Evolutionary conservation across 2,329 filamentous ascomycete species (phyloP).

Genomic region (Fusarium hostae): DNA sequence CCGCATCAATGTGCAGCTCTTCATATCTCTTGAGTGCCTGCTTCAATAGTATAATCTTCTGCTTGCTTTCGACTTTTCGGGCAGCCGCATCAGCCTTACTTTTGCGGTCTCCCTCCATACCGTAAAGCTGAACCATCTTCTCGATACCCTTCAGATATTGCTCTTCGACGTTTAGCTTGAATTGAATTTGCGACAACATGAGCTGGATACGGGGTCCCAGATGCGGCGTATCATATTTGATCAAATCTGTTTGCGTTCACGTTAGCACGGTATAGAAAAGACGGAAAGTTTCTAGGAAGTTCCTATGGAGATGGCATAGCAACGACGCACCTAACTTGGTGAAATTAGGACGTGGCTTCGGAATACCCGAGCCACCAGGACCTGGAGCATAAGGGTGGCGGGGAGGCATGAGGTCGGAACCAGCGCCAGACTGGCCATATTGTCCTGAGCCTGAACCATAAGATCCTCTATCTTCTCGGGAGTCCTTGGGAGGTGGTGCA

Average conservation of each 20-base stretch:
- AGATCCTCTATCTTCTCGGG: conserved; percentile 64
- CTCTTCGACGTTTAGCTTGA: conserved; percentile 98
- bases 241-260: conserved; percentile 74
- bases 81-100: conserved; percentile 93
- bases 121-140: conserved; percentile 98
- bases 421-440: conserved; percentile 70
- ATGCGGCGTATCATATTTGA: conserved; percentile 97
- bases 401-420: conserved; percentile 81
- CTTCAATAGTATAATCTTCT: conserved; percentile 96
- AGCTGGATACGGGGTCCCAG: conserved; percentile 97
- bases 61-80: conserved; percentile 91
- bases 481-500: conserved; percentile 79
- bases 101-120: conserved; percentile 97
- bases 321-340: conserved; percentile 85
- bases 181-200: conserved; percentile 98
- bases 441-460: conserved; percentile 65
- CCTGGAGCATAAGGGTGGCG: conserved; percentile 80
- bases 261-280: conserved; percentile 11
- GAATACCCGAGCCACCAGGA: conserved; percentile 71
- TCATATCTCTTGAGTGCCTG: conserved; percentile 97
- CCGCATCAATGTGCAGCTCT: conserved; percentile 94
- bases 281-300: not conserved
- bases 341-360: conserved; percentile 87
- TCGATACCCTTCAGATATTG: conserved; percentile 99
- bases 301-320: conserved; percentile 1